Conservation (phyloP, 805 yeast species). For the Yamadazyma paraphyllophila region DNA sequence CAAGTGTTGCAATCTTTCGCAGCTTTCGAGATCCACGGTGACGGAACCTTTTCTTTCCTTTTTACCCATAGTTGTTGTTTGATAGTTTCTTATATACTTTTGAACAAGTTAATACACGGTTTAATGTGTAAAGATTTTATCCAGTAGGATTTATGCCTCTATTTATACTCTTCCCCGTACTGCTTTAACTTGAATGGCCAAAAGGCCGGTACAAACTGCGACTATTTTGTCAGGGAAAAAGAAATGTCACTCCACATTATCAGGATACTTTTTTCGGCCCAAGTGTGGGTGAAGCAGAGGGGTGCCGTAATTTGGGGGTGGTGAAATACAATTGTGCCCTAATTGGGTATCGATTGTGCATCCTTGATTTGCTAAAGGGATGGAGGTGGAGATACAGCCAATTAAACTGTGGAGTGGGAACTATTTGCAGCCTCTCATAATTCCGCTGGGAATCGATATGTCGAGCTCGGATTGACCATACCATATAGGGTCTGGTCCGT, state of each 20-base stretch:
- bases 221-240: conserved; percentile 6
- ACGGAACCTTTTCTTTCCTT: conserved; percentile 25
- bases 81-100: conserved; percentile 7
- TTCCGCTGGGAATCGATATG: no score
- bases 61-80: conserved; percentile 22
- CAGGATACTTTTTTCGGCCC: conserved; percentile 6
- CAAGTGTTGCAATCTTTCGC: conserved; percentile 38
- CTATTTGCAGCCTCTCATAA: no score
- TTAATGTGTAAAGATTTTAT: conserved; percentile 1
- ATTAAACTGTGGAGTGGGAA: no score
- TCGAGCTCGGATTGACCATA: no score
- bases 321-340: no score
- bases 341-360: no score
- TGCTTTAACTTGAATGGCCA: no score
- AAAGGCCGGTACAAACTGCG: not conserved
- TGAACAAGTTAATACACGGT: conserved; percentile 6
- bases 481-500: no score
- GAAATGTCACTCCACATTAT: conserved; percentile 13
- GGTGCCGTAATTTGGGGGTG: no score
- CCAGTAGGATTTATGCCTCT: not conserved
- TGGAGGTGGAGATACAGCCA: no score
- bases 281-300: conserved; percentile 2
- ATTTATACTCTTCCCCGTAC: conserved; percentile 2
- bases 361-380: no score
- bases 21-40: conserved; percentile 36